These are phyloP conservation scores for Cenchrus purpureus DNA, from an alignment of 176 grass and related monocot species.

Conservation along the genomic window DNA sequence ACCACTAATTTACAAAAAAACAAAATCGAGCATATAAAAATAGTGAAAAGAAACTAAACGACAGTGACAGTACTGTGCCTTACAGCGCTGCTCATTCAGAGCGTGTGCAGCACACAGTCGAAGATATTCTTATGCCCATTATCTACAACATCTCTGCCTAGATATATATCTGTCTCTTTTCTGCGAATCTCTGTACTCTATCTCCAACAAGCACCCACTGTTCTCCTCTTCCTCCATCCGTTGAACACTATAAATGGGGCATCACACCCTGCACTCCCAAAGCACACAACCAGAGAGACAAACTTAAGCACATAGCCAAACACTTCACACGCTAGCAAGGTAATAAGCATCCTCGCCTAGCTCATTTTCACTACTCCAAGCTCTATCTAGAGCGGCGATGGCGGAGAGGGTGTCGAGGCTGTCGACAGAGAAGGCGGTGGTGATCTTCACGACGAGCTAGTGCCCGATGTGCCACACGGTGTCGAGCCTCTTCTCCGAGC, in stretches of 20 bases:
- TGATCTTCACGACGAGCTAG: constrained; percentile 54
- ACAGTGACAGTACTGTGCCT: neutral
- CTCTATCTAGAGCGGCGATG: neutral
- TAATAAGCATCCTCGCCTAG: neutral
- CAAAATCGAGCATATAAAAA: neutral
- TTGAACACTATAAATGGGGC: constrained; percentile 32
- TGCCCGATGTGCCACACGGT: constrained; percentile 74
- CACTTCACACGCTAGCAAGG: neutral
- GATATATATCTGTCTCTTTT: neutral
- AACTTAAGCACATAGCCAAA: neutral
- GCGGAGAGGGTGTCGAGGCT: constrained; percentile 66
- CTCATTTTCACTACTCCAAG: neutral
- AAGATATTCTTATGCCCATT: neutral
- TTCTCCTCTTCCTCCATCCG: constrained; percentile 1
- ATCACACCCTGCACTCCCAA: neutral
- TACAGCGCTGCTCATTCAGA: neutral
- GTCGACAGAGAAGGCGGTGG: constrained; percentile 58
- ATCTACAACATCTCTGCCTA: neutral
- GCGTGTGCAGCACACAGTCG: neutral
- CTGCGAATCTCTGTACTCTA: neutral
- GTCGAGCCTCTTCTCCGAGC: constrained; percentile 58
- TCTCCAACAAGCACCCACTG: constrained; percentile 15
- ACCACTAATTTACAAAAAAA: too few species aligned
- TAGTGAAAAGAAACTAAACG: neutral
- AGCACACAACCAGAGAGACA: constrained; percentile 7